Evolutionary conservation across 495 filamentous ascomycete genomes (phyloP).

Genomic region (Neurospora sp.): DNA sequence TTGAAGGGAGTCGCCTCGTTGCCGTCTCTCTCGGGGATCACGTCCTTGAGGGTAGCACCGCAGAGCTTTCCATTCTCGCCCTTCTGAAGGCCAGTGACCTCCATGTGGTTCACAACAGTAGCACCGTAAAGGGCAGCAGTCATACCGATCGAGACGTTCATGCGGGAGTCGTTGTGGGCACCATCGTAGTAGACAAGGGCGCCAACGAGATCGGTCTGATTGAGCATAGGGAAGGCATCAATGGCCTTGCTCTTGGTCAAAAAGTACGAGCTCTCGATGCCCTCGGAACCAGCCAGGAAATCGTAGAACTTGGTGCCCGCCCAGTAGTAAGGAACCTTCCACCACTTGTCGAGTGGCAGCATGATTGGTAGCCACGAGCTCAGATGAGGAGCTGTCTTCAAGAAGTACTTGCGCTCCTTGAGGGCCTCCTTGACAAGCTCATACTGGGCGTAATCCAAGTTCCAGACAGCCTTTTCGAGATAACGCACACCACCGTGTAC

Average conservation of each 20-base stretch:
- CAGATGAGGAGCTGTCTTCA: slow-evolving; percentile 92
- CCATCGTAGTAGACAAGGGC: slow-evolving; percentile 98
- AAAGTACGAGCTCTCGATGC: slow-evolving; percentile 96
- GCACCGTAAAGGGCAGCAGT: slow-evolving; percentile 89
- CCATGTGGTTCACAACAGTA: slow-evolving; percentile 87
- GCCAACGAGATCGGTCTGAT: slow-evolving; percentile 72
- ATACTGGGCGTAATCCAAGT: slow-evolving; percentile 94
- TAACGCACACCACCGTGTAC: slow-evolving; percentile 96
- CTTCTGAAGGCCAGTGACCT: slow-evolving; percentile 78
- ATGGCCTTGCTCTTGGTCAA: slow-evolving; percentile 88
- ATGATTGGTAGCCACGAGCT: slow-evolving; percentile 95
- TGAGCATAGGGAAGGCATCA: slow-evolving; percentile 96
- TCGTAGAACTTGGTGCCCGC: slow-evolving; percentile 92
- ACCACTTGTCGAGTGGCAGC: slow-evolving; percentile 92
- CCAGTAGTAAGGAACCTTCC: slow-evolving; percentile 98
- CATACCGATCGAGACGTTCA: slow-evolving; percentile 96
- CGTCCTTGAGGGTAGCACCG: slow-evolving; percentile 71
- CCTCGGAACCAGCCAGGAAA: slow-evolving; percentile 86
- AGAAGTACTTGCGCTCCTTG: slow-evolving; percentile 89
- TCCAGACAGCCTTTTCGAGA: slow-evolving; percentile 93
- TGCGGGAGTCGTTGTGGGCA: slow-evolving; percentile 94
- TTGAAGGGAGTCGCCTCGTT: slow-evolving; percentile 49
- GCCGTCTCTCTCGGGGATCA: slow-evolving; percentile 48
- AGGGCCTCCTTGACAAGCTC: slow-evolving; percentile 88
- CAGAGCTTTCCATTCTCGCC: slow-evolving; percentile 67